Evolutionary conservation across 1,139 yeast species (phyloP), one percentile per base, ranked within the genome.

Genomic region (Nematodospora anomalae): DNA sequence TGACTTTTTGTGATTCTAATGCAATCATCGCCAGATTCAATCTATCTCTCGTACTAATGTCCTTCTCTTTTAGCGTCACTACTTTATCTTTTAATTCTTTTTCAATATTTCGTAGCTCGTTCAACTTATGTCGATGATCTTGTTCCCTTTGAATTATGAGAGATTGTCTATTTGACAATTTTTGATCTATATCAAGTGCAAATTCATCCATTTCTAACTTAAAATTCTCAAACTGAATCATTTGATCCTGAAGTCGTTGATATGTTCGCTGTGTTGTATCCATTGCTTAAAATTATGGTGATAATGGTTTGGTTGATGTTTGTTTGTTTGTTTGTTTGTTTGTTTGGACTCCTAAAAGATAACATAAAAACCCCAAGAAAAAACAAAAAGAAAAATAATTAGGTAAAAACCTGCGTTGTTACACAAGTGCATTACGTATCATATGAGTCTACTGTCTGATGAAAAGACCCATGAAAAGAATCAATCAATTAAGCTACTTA

Each of bases 401-500:
- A n/a, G n/a, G n/a, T 15, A 27, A 27, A 27, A 27, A 27, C 14
- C 21, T 6, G 21, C 6, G 6, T 8, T 18, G 8, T 8, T 18
- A 18, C 21, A 18, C 21, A 18, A 18, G 6, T 18, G 21, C 8
- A 18, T 8, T 8, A 6, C 21, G 7, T 18, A 18, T 18, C 21
- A 18, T 8, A 18, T 18, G 21, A 8, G 6, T 18, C 8, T 18
- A 18, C 21, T 6, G 21, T 6, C 21, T 18, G 21, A 18, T 18
- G 21, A 18, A 18, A 18, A 18, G 21, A 18, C 21, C 6, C 7
- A 6, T 18, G 21, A 18, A 18, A 18, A 29, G 13, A 36, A 26
- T 6, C 43, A 41, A 20, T 33, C 50, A 16, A 40, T 82, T 14
- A 74, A 65, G 46, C 64, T 84, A 27, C 66, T 84, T 14, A 83